phyloP scores from a whole-genome alignment of 345 rosid genomes.

The Rhodomyrtus tomentosa region DNA sequence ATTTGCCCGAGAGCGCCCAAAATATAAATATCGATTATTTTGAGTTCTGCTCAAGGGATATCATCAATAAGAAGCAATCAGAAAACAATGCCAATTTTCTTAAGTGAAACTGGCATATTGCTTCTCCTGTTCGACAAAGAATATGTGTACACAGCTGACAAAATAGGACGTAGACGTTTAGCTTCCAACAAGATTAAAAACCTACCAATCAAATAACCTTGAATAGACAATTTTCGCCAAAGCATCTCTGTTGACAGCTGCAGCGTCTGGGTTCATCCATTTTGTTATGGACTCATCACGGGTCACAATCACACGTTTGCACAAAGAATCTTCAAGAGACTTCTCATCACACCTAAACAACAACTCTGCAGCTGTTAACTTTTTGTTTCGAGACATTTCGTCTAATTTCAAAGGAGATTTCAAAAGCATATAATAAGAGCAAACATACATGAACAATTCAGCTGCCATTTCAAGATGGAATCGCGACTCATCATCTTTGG shows the following conservation, averaged over 20 bases:
- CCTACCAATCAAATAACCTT: constrained; percentile 91
- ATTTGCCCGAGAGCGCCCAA: neutral
- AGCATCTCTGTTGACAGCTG: constrained; percentile 83
- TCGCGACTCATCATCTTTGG: constrained; percentile 75
- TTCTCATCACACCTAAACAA: constrained; percentile 72
- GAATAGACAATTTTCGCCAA: constrained; percentile 91
- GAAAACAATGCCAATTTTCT: neutral
- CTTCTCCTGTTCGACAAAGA: neutral
- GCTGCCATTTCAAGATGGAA: constrained; percentile 76
- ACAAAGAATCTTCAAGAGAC: constrained; percentile 78
- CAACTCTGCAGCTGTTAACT: neutral
- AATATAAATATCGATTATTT: neutral
- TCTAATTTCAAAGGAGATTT: neutral
- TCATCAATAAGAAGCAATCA: neutral
- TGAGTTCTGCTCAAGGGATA: neutral
- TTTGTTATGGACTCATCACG: constrained; percentile 96
- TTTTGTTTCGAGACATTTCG: neutral
- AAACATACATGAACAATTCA: constrained; percentile 68
- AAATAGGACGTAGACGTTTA: neutral
- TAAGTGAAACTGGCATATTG: neutral
- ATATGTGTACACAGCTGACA: neutral
- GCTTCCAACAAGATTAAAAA: neutral
- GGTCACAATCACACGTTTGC: constrained; percentile 92
- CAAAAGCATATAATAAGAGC: constrained; percentile 3
- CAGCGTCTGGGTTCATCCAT: constrained; percentile 80